phyloP scores from a whole-genome alignment of 2,329 filamentous ascomycete species.

The Volutella citrinella region DNA sequence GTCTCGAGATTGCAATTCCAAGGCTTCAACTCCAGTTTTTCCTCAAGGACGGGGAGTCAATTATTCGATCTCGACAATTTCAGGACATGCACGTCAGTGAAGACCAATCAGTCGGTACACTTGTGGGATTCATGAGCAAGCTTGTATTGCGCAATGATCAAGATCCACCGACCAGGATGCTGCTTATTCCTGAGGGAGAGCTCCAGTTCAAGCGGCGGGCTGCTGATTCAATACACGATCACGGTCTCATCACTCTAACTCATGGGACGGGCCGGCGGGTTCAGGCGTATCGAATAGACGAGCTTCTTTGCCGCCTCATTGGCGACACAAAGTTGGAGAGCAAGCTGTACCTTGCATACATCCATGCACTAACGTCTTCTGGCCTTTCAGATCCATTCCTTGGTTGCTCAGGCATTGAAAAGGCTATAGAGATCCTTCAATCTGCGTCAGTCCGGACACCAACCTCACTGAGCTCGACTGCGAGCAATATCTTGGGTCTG shows the following conservation, averaged over 20 bases:
- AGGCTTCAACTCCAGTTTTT: slow-evolving; percentile 22
- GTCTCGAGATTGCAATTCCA: slow-evolving; percentile 6
- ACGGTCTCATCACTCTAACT: no score
- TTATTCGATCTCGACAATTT: slow-evolving; percentile 12
- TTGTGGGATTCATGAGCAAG: slow-evolving; percentile 21
- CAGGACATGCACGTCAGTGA: slow-evolving; percentile 14
- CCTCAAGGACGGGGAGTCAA: neutral
- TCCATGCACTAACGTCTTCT: slow-evolving; percentile 54
- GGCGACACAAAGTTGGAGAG: slow-evolving; percentile 50
- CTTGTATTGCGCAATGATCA: slow-evolving; percentile 38
- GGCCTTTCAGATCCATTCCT: slow-evolving; percentile 50
- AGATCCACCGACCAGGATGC: slow-evolving; percentile 26
- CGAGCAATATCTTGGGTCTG: neutral
- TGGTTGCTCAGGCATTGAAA: slow-evolving; percentile 50
- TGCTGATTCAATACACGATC: no score
- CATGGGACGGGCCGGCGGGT: slow-evolving; percentile 13
- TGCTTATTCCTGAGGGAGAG: slow-evolving; percentile 37
- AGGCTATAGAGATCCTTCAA: slow-evolving; percentile 45
- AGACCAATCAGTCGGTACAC: slow-evolving; percentile 14
- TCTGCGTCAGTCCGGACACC: slow-evolving; percentile 45
- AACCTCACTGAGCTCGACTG: neutral
- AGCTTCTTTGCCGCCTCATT: slow-evolving; percentile 44
- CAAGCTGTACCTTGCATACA: slow-evolving; percentile 47
- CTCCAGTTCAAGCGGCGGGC: no score
- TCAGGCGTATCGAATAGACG: slow-evolving; percentile 49